Base-by-base conservation (phyloP, 2,329 filamentous ascomycete genomes). In the Pseudonectria foliicola region DNA sequence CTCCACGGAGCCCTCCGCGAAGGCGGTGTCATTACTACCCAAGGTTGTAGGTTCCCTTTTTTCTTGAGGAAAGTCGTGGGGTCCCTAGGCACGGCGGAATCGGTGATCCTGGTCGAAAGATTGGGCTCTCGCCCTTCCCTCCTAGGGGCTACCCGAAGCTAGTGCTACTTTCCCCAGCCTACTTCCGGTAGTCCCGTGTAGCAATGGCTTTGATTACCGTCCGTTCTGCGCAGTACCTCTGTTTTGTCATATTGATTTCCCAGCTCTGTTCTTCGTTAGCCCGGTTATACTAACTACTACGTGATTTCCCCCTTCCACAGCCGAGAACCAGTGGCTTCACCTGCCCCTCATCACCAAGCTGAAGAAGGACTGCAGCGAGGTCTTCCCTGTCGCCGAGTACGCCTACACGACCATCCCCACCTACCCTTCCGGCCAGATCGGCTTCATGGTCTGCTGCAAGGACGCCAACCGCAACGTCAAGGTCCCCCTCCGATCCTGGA, bases 361-460 rank as follows among this genome's bases (percentile, higher is more conserved):
- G 58, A 95, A 95, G 80, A 89, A 95, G 76, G 78, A 88, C 60
- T 95, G 90, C 83, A 83, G 83, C 65, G 83, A 92, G 66, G 85
- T 98, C 65, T 98, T 98, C 82, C 89, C 92, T 48, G 85, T 86
- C 45, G 92, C 85, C 63, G 92, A 98, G 71, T 98, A 96, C 71
- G 92, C 85, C 54, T 98, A 95, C 78, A 96, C 90, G 58, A 96
- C 90, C 56, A 98, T 98, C 66, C 92, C 92, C 40, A 98, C 92
- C 60, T 98, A 98, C 75, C 92, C 92, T 49, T 94, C 87, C 38
- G 92, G 92, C 61, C 92, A 98, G 73, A 98, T 98, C 58, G 92
- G 92, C 61, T 98, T 98, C 82, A 95, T 98, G 89, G 86, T 98
- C 60, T 96, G 92, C 81, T 85, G 76, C 82, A 96, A 98, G 80